These are phyloP conservation scores for Aspergillus persii DNA, from an alignment of 2,329 filamentous ascomycete genomes.

Conservation along the genomic window DNA sequence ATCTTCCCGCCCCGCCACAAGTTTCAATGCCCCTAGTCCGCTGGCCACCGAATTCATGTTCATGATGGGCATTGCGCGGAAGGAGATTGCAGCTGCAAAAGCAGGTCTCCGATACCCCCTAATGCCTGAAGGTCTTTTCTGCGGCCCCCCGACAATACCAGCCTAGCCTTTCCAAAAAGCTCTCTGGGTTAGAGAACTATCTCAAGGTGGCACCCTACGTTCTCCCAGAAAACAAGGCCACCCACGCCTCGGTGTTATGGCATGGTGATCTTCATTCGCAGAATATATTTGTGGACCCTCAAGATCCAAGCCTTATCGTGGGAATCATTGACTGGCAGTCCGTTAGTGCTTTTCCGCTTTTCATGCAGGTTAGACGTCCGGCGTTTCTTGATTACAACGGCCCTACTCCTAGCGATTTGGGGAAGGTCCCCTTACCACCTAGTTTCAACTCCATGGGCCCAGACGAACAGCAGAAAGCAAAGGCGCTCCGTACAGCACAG, in stretches of 20 bases:
- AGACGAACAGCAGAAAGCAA: constrained; percentile 23
- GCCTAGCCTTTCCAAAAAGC: constrained; percentile 14
- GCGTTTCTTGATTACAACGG: constrained; percentile 24
- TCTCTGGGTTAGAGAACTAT: constrained; percentile 14
- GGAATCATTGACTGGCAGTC: constrained; percentile 29
- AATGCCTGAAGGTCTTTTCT: constrained; percentile 20
- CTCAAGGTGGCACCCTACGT: constrained; percentile 14
- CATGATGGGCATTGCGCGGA: constrained; percentile 9
- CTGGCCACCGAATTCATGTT: constrained; percentile 5
- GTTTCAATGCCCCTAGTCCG: no score
- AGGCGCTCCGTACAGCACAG: constrained; percentile 20
- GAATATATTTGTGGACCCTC: constrained; percentile 22
- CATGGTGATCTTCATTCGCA: constrained; percentile 18
- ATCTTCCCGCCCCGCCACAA: no score
- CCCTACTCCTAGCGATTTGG: constrained; percentile 17
- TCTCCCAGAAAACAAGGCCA: constrained; percentile 13
- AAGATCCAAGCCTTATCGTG: constrained; percentile 16
- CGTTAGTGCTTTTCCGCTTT: constrained; percentile 17
- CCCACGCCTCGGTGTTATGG: constrained; percentile 16
- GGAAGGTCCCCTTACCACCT: constrained; percentile 12
- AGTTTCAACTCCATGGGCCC: constrained; percentile 19
- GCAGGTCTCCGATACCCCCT: constrained; percentile 12
- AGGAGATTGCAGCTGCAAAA: constrained; percentile 15
- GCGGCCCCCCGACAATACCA: constrained; percentile 19
- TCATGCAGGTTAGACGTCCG: constrained; percentile 19